phyloP scores from a whole-genome alignment of 2,329 filamentous ascomycete species.

The Aspergillus aculeatus region DNA sequence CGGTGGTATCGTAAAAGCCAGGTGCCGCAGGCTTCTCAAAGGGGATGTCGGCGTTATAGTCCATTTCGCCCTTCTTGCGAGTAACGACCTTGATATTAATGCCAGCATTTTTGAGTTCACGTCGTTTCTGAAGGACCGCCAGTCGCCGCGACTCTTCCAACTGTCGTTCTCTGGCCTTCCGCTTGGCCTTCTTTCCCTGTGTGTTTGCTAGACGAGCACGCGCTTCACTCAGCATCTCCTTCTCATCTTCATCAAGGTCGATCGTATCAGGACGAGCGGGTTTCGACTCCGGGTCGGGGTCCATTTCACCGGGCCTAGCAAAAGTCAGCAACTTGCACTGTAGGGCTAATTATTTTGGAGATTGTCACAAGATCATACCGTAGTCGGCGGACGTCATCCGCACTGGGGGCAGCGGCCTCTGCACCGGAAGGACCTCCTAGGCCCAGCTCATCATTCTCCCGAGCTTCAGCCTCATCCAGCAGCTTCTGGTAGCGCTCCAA shows the following conservation, averaged over 20 bases:
- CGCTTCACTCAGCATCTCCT: slow-evolving; percentile 98
- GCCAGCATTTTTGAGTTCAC: slow-evolving; percentile 94
- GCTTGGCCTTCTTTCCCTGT: slow-evolving; percentile 97
- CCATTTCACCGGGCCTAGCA: slow-evolving; percentile 76
- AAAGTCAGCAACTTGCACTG: slow-evolving; percentile 11
- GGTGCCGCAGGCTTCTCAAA: slow-evolving; percentile 88
- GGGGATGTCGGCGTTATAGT: slow-evolving; percentile 98
- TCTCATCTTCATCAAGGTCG: slow-evolving; percentile 97
- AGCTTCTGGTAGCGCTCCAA: slow-evolving; percentile 96
- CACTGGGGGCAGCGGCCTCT: slow-evolving; percentile 82
- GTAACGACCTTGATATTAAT: slow-evolving; percentile 97
- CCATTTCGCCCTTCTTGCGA: slow-evolving; percentile 94
- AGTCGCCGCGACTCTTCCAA: slow-evolving; percentile 90
- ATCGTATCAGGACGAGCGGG: slow-evolving; percentile 94
- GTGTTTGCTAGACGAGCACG: slow-evolving; percentile 95
- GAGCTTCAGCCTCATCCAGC: slow-evolving; percentile 89
- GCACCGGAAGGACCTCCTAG: slow-evolving; percentile 73
- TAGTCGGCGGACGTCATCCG: slow-evolving; percentile 85
- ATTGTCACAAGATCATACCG: slow-evolving; percentile 45
- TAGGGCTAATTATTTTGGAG: neutral
- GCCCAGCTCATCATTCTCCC: slow-evolving; percentile 76
- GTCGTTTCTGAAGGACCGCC: slow-evolving; percentile 87
- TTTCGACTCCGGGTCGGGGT: slow-evolving; percentile 96
- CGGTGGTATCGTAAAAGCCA: slow-evolving; percentile 90
- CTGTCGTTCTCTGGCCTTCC: slow-evolving; percentile 92